A percentile compares a stretch with the other conserved stretches of the same genome.
Conservation (phyloP, 257 asterid genomes). For the Datura wrightii region DNA sequence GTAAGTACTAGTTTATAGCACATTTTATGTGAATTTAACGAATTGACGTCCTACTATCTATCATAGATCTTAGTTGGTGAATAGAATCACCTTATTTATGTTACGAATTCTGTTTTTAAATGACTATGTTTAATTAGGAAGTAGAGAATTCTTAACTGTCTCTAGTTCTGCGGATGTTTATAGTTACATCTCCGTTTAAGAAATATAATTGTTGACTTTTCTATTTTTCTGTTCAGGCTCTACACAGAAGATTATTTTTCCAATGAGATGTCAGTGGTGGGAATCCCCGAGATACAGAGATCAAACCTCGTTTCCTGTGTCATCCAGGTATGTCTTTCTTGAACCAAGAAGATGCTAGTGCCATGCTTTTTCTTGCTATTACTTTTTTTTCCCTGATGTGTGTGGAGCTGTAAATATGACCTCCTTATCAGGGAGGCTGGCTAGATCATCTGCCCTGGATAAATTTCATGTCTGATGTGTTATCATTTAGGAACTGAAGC, state of each 20-base stretch:
- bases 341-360: conserved; percentile 16
- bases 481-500: background rate
- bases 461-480: background rate
- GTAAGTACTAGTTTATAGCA: background rate
- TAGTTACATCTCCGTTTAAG: background rate
- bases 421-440: background rate
- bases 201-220: conserved; percentile 23
- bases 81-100: background rate
- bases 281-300: conserved; percentile 96
- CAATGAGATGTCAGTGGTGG: conserved; percentile 82
- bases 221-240: conserved; percentile 60
- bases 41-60: background rate
- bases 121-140: background rate
- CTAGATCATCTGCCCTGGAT: conserved; percentile 7
- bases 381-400: background rate
- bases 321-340: conserved; percentile 71
- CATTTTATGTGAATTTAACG: background rate
- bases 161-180: background rate
- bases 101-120: background rate
- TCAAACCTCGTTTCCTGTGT: conserved; percentile 89
- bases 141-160: background rate
- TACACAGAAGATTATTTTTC: conserved; percentile 85
- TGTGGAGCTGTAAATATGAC: background rate
- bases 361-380: background rate
- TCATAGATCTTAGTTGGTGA: background rate